Evolutionary conservation across 75 land plant genomes (phyloP).

Genomic region (Cupressus sempervirens): DNA sequence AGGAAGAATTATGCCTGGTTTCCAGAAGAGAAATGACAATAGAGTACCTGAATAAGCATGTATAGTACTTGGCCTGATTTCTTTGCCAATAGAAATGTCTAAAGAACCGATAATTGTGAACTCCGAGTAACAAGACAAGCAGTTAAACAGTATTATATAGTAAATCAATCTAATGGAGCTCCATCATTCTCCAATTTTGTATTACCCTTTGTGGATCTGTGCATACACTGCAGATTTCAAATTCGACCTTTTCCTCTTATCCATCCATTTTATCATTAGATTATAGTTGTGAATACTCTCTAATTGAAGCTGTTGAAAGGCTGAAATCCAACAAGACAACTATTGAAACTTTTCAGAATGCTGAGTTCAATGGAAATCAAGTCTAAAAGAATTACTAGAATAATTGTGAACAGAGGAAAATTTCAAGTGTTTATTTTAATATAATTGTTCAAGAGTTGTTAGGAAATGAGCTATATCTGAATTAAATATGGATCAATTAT

Average conservation of each 20-base stretch:
- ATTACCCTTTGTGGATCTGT: not conserved
- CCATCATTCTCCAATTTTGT: not conserved
- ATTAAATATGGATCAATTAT: too few species aligned
- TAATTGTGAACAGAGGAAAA: not conserved
- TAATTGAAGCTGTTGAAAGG: not conserved
- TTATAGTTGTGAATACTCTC: not conserved
- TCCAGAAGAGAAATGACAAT: not conserved
- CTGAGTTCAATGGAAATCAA: not conserved
- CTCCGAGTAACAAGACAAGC: not conserved
- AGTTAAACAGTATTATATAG: not conserved
- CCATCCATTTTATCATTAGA: not conserved
- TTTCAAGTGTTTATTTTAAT: not conserved
- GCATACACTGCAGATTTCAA: not conserved
- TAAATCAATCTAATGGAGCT: not conserved
- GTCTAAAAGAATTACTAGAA: not conserved
- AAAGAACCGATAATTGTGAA: not conserved
- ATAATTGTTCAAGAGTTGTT: not conserved
- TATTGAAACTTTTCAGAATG: not conserved
- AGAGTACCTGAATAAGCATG: not conserved
- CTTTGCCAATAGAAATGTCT: not conserved
- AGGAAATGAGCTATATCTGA: too few species aligned
- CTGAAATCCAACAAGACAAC: not conserved
- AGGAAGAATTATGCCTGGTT: too few species aligned
- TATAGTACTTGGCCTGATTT: not conserved
- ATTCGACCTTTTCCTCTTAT: not conserved